Evolutionary conservation across 306 rosid species (phyloP), one percentile per base, ranked within the genome.

Genomic region (Malus sieversii): DNA sequence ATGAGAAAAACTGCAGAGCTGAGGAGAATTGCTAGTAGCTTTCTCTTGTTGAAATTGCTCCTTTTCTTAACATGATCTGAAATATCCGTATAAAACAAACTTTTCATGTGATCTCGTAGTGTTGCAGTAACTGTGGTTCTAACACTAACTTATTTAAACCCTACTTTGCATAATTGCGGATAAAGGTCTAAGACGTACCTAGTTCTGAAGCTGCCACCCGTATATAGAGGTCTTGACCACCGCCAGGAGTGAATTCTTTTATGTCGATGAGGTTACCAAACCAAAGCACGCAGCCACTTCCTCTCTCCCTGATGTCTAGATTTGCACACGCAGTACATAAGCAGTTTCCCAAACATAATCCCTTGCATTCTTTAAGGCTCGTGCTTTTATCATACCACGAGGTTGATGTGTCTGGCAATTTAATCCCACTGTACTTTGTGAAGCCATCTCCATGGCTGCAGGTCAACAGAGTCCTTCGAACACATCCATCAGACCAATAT

Each of bases 251-350:
- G 40, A 76, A 57, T 20, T 44, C 71, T 25, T 68, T 78, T 9
- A 86, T 35, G 44, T 88, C 90, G 23, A 77, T 13, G 27, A 88
- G 82, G 32, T 78, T 59, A 4, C 53, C 78, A 51, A 8, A 74
- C 93, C 90, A 88, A 33, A 75, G 61, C 51, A 84, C 68, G 27
- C 89, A 86, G 62, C 93, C 81, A 60, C 67, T 57, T 8, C 75
- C 80, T 4, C 78, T 73, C 1, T 79, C 82, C 5, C 69, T 46
- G 22, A 83, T 62, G 27, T 81, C 81, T 0, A 38, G 66, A 75
- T 83, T 82, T 2, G 89, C 85, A 81, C 66, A 85, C 7, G 88
- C 86, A 6, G 16, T 75, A 46, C 89, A 88, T 13, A 81, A 81
- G 57, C 90, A 86, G 29, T 83, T 83, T 12, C n/a, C 22, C 20